Percentiles rank a stretch among this genome's conserved stretches.
phyloP scores from a whole-genome alignment of 768 basidiomycete genomes.

The Solioccasus polychromus region DNA sequence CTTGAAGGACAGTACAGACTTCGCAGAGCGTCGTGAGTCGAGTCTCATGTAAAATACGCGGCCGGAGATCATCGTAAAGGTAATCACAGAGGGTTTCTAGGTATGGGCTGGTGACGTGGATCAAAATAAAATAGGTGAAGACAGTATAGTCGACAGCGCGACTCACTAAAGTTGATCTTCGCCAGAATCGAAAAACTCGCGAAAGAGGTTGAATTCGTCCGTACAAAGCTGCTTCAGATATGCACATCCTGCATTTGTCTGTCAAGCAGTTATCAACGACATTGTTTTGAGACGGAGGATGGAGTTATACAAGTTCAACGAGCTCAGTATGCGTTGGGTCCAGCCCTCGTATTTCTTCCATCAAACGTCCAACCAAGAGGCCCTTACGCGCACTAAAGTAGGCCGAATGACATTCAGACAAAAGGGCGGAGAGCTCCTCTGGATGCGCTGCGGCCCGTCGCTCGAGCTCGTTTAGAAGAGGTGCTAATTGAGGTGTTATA shows the following conservation, averaged over 20 bases:
- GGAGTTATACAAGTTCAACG: slow-evolving; percentile 74
- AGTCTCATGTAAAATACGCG: slow-evolving; percentile 91
- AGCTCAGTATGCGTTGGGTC: slow-evolving; percentile 79
- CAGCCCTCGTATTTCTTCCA: slow-evolving; percentile 78
- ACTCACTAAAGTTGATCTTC: slow-evolving; percentile 71
- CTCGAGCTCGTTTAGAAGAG: slow-evolving; percentile 84
- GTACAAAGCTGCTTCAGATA: slow-evolving; percentile 90
- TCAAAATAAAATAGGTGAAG: slow-evolving; percentile 6
- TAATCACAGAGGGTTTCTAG: slow-evolving; percentile 91
- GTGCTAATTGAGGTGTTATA: slow-evolving; percentile 67
- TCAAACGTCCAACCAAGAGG: slow-evolving; percentile 69
- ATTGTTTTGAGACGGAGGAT: background rate
- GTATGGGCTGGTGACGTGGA: slow-evolving; percentile 60
- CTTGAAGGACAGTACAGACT: slow-evolving; percentile 94
- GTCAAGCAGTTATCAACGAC: background rate
- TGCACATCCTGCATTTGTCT: slow-evolving; percentile 91
- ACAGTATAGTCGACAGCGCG: background rate
- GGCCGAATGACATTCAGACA: slow-evolving; percentile 83
- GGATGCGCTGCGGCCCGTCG: slow-evolving; percentile 71
- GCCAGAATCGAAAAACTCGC: slow-evolving; percentile 84
- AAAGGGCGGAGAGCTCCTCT: slow-evolving; percentile 76
- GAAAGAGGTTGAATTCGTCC: slow-evolving; percentile 85
- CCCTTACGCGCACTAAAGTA: slow-evolving; percentile 75
- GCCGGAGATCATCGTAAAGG: slow-evolving; percentile 93
- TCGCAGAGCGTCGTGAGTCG: slow-evolving; percentile 86